Base-by-base conservation (phyloP, 2,329 filamentous ascomycete species). In the Alternaria consortialis region DNA sequence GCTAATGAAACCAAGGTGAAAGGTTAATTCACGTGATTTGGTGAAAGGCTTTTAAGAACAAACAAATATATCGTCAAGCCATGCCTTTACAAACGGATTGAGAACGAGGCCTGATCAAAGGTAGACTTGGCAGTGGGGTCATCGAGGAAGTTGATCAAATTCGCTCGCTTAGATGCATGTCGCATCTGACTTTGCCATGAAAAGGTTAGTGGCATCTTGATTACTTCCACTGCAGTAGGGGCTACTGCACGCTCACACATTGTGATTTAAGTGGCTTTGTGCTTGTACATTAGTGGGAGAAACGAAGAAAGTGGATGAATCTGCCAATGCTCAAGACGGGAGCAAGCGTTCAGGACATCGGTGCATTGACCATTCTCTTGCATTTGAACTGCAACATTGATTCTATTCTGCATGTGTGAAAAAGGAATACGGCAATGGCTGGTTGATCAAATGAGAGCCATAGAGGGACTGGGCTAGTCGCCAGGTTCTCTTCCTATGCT, bases 141-240 rank as follows among this genome's bases (percentile, higher is more conserved):
- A 29, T 13, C 31, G 15, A 6, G 23, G 13, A 29, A 15, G 48
- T 44, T 37, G 31, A 7, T 42, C n/a, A 46, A 53, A 39, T 47
- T 53, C 36, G 32, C 56, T 58, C 56, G 56, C 56, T 58, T 58
- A 53, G 9, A 34, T 11, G 9, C 17, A 47, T 32, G 17, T 34
- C 34, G 36, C 11, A 29, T 23, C 27, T 15, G 11, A 11, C 31
- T 37, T 57, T 31, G 17, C 54, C 31, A 17, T 31, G 44, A 44
- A 5, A 32, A 48, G 15, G 1, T 25, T 53, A 53, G 50, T 39
- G 50, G 34, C 25, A 31, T 39, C 23, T 27, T 40, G 23, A 29
- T 7, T 8, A 42, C 36, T 7, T 52, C 8, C 31, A 48, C 11
- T 36, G 31, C 36, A 40, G 4, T 23, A 5, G 8, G 17, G 37